phyloP scores from a whole-genome alignment of 768 basidiomycete species.

The Leccinum variicolor region DNA sequence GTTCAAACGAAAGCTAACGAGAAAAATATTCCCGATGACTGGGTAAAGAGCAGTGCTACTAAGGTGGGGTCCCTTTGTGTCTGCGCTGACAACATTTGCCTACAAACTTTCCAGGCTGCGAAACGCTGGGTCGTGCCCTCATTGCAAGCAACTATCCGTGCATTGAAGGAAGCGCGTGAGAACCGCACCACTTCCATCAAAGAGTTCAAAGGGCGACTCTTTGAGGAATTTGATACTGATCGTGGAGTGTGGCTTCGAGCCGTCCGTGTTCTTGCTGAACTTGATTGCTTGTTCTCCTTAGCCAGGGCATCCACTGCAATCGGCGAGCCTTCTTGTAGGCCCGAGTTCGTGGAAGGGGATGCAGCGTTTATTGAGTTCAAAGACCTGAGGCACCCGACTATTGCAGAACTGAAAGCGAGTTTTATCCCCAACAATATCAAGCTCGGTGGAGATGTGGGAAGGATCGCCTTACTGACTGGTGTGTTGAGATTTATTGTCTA shows the following conservation, averaged over 20 bases:
- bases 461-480: slow-evolving; percentile 87
- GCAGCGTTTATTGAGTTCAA: slow-evolving; percentile 83
- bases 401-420: slow-evolving; percentile 61
- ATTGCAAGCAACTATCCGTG: slow-evolving; percentile 65
- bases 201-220: slow-evolving; percentile 78
- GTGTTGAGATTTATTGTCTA: slow-evolving; percentile 19
- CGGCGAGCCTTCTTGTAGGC: slow-evolving; percentile 92
- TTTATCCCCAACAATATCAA: slow-evolving; percentile 95
- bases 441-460: slow-evolving; percentile 71
- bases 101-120: slow-evolving; percentile 45
- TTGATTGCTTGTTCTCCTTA: slow-evolving; percentile 94
- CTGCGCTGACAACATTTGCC: not conserved
- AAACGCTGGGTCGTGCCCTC: slow-evolving; percentile 77
- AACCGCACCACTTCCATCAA: slow-evolving; percentile 77
- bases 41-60: slow-evolving; percentile 77
- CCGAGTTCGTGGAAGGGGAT: slow-evolving; percentile 79
- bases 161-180: slow-evolving; percentile 92
- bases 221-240: slow-evolving; percentile 77
- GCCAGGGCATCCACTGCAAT: slow-evolving; percentile 87
- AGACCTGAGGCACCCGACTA: slow-evolving; percentile 84
- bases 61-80: slow-evolving; percentile 49
- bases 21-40: slow-evolving; percentile 72
- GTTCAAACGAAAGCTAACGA: slow-evolving; percentile 64
- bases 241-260: slow-evolving; percentile 80
- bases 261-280: slow-evolving; percentile 82